Evolutionary conservation across 495 filamentous ascomycete genomes (phyloP), one percentile per base, ranked within the genome.

Genomic region (Lasiosphaeria miniovina): DNA sequence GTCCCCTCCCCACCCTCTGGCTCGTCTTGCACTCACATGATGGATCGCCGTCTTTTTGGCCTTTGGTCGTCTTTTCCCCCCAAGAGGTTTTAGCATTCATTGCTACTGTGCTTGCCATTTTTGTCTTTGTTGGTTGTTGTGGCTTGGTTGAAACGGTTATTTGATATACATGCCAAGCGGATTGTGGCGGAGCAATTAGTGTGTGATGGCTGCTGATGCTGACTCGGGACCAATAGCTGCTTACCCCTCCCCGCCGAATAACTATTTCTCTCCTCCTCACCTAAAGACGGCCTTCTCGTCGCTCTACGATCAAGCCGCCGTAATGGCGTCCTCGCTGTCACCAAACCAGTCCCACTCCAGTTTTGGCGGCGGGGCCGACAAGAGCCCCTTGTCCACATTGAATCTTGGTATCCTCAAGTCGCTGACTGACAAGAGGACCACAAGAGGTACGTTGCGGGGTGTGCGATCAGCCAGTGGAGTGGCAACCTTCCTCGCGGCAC

Each of bases 371-470:
- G 72, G 57, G 59, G 70, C 69, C 36, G 80, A 80, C 60, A 85
- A 80, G 61, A 79, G 77, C 49, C 80, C 82, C 12, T 70, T 86
- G 43, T 78, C 71, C 10, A 72, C 78, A 17, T 68, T 82, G 45
- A 85, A 81, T 61, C 72, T 87, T 57, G 75, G 74, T 41, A 84
- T 87, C 55, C 75, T 88, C 49, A 86, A 85, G 67, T 74, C 67
- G 41, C 67, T 88, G 34, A 82, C 77, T n/a, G 81, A 87, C 53
- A 86, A 86, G 75, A 86, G 81, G 67, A 80, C 75, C 8, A 86
- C 65, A 45, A 54, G 53, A 61, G 64, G 66, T 66, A 45, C 24
- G 54, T 52, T 33, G 43, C 43, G 8, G 43, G 12, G 8, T 14
- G 43, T n/a, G 6, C 43, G 12, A 7, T 11, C 43, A 41, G 24